Base-by-base conservation (phyloP, 345 rosid genomes). In the Noccaea bulbosa region DNA sequence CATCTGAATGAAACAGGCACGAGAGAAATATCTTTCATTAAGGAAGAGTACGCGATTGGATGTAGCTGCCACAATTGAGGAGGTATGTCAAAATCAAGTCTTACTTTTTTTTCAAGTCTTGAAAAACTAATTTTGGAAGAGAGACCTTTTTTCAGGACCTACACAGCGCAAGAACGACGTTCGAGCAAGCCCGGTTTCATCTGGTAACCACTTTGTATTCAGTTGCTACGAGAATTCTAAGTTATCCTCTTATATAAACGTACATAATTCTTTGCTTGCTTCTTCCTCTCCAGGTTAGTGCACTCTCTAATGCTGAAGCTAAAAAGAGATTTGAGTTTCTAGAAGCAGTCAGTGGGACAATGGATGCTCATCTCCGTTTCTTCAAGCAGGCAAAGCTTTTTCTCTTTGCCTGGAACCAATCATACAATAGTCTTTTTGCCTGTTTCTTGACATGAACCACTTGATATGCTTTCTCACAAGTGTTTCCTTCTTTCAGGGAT, bases 21-120 rank as follows among this genome's bases (percentile, higher is more conserved):
- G 96, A 51, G 96, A 89, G 67, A 89, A 89, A 75, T 85, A 78
- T 82, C 79, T 89, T 41, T 86, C 96, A n/a, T 61, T 89, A 80
- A 85, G 83, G 75, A 89, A 89, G 81, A 87, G 88, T 76, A 83
- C 96, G 20, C 80, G 86, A 79, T 62, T 79, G 74, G 92, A 89
- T 72, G 77, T 87, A 51, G 87, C 92, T 69, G 77, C 86, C 33
- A 78, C 75, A 41, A 70, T 89, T 54, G 87, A 89, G 81, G 96
- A 89, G 90, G 96, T 89, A 77, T 69, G 57, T 77, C n/a, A 20
- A 48, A 24, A 55, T 20, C 65, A n/a, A n/a, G 11, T 54, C 62
- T 20, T 38, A 8, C 37, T 41, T 56, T 74, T 22, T 65, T 46
- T 51, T 67, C 41, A 50, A 20, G 22, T n/a, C 12, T 8, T n/a